These are phyloP conservation scores for Silene latifolia DNA, from an alignment of 148 eudicot genomes.

Conservation along the genomic window DNA sequence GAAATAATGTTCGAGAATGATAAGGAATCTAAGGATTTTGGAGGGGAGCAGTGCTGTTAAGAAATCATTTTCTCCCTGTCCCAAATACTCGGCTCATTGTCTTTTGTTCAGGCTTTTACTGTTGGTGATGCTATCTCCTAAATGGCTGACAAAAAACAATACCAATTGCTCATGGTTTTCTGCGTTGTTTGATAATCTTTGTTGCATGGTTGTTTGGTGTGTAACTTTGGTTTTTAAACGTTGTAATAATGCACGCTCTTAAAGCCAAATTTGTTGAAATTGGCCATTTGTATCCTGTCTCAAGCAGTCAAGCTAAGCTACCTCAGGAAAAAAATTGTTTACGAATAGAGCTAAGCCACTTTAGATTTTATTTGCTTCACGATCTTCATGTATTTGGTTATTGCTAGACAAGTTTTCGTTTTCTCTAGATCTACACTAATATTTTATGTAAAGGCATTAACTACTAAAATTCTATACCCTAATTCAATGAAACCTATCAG, in stretches of 20 bases:
- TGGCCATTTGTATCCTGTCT: background rate
- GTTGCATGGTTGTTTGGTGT: background rate
- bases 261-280: background rate
- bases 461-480: too few species aligned
- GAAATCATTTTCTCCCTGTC: background rate
- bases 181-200: background rate
- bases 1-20: background rate
- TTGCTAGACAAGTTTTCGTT: too few species aligned
- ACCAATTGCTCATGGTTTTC: too few species aligned
- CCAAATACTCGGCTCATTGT: too few species aligned
- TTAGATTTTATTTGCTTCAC: background rate
- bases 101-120: too few species aligned
- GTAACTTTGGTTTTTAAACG: background rate
- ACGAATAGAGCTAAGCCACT: background rate
- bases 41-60: too few species aligned
- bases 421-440: too few species aligned
- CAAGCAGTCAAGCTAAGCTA: background rate
- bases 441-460: too few species aligned
- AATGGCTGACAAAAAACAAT: background rate
- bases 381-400: too few species aligned
- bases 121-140: too few species aligned
- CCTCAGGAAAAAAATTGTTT: background rate
- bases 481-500: too few species aligned
- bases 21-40: background rate
- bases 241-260: background rate